phyloP scores from a whole-genome alignment of 1,284 basidiomycete genomes.

The Puccinia horiana region DNA sequence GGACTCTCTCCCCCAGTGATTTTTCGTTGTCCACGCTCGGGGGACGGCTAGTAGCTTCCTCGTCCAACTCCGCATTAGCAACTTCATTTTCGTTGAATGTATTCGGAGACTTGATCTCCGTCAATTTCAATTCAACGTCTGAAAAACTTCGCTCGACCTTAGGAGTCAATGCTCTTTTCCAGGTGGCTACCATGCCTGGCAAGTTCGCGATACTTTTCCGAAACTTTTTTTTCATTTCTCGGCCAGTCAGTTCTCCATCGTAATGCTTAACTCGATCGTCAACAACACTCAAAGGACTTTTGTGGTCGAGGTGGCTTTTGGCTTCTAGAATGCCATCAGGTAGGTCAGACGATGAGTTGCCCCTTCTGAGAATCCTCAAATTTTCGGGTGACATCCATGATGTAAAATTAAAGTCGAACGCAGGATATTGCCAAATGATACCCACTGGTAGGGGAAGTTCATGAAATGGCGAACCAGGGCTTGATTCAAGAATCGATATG shows the following conservation, averaged over 20 bases:
- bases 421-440: constrained; percentile 72
- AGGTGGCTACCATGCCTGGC: constrained; percentile 42
- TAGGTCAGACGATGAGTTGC: constrained; percentile 70
- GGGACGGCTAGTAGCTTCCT: constrained; percentile 7
- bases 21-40: constrained; percentile 59
- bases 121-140: constrained; percentile 40
- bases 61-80: constrained; percentile 40
- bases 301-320: constrained; percentile 82
- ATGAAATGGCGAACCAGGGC: constrained; percentile 59
- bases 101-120: constrained; percentile 27
- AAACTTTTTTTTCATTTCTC: constrained; percentile 37
- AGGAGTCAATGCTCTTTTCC: constrained; percentile 45
- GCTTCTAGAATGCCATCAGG: constrained; percentile 68
- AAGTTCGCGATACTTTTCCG: constrained; percentile 49
- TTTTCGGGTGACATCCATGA: constrained; percentile 91
- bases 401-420: constrained; percentile 86
- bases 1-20: constrained; percentile 58
- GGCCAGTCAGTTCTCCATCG: constrained; percentile 18
- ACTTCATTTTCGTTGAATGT: constrained; percentile 41
- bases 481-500: constrained; percentile 54
- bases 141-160: constrained; percentile 35
- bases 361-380: constrained; percentile 74
- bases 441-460: constrained; percentile 69
- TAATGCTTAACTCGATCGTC: constrained; percentile 62
- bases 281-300: constrained; percentile 78